Evolutionary conservation across 805 yeast genomes (phyloP), one percentile per base, ranked within the genome.

Genomic region (Candida pseudoglaebosa): DNA sequence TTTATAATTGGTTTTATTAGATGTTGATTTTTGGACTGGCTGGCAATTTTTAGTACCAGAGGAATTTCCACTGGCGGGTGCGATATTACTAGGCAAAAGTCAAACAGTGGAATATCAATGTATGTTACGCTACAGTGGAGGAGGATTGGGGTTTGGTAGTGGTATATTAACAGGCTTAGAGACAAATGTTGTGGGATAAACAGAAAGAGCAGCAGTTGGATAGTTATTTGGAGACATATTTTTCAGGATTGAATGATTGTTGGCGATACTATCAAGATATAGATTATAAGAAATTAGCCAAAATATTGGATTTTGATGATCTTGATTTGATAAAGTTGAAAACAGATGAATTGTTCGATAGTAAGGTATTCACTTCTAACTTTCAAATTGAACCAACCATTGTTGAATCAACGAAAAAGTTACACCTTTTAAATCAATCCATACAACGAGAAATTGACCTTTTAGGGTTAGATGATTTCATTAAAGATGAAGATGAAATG

Each of bases 291-390:
- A 31, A 45, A 15, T 30, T 57, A 19, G 28, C 20, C 5, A 39
- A 38, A 4, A 14, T 43, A 2, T 35, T 54, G 7, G 44, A 47
- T 4, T 30, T 44, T 8, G 36, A 43, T 24, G 53, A 54, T 21
- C 24, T 32, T 5, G 55, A 50, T 12, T 43, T 44, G 22, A 32
- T 56, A 2, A 43, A 48, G 36, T 28, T 52, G 12, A 52, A 50
- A 39, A 45, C 50, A 1, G 63, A 58, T 44, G 54, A 52, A 22
- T 31, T 56, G 15, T 53, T 37, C 36, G 60, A 55, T 20, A 41
- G 41, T 16, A 32, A n/a, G n/a, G 13, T 20, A 14, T 32, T 19
- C 14, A 19, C 8, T 12, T 8, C 8, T 22, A 22, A 22, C 12
- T 22, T 8, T 12, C 10, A 22, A 12, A 22, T 22, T 22, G 26